These are phyloP conservation scores for Heterobasidion parviporum DNA, from an alignment of 1,284 basidiomycete genomes.

Conservation along the genomic window DNA sequence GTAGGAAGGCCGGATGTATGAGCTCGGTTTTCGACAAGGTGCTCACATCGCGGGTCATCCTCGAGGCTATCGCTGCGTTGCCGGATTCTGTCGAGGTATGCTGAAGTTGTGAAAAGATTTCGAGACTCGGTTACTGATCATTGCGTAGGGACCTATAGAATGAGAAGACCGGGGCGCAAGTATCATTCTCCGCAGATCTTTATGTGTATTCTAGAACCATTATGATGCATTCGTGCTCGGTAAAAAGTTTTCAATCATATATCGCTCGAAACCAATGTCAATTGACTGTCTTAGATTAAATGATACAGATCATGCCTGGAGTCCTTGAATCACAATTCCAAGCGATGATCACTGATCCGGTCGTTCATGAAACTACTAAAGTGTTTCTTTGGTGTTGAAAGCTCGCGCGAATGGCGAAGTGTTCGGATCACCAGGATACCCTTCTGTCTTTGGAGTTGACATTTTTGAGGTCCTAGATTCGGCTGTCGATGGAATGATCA, in stretches of 20 bases:
- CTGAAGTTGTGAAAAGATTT: neutral
- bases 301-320: no score
- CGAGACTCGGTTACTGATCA: no score
- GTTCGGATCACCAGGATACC: neutral
- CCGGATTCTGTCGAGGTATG: constrained; percentile 28
- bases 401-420: neutral
- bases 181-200: no score
- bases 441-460: constrained; percentile 70
- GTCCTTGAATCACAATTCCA: no score
- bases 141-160: no score
- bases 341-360: neutral
- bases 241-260: no score
- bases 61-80: constrained; percentile 42
- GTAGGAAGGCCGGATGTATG: constrained; percentile 33
- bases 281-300: no score
- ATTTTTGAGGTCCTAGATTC: constrained; percentile 22
- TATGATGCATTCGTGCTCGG: no score
- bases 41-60: constrained; percentile 44
- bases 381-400: neutral
- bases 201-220: no score
- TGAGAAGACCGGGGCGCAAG: no score
- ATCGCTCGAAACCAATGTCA: no score
- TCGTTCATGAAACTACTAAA: neutral
- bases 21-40: constrained; percentile 46
- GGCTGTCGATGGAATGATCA: no score